Percentiles rank a stretch among this genome's conserved stretches.
Evolutionary conservation across 2,329 filamentous ascomycete species (phyloP).

Genomic region (Apiospora marii): DNA sequence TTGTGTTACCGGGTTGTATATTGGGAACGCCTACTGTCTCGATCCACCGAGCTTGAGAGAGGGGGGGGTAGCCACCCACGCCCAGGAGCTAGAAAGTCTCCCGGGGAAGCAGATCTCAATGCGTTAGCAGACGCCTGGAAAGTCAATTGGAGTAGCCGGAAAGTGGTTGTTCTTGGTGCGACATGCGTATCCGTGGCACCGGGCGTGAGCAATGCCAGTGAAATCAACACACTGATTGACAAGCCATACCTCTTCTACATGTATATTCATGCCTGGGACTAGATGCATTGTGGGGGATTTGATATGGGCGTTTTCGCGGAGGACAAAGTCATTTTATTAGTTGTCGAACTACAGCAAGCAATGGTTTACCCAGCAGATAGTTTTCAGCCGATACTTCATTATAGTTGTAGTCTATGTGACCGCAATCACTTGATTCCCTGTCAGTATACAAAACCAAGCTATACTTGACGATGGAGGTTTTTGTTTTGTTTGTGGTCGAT

Average conservation of each 20-base stretch:
- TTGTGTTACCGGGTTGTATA: not conserved
- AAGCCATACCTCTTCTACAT: not conserved
- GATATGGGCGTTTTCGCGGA: not conserved
- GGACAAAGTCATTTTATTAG: not conserved
- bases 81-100: not conserved
- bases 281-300: not conserved
- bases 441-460: not conserved
- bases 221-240: not conserved
- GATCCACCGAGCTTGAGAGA: not conserved
- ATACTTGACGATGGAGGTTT: not conserved
- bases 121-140: no score
- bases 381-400: not conserved
- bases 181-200: not conserved
- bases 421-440: no score
- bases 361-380: not conserved
- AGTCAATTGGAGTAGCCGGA: not conserved
- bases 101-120: not conserved
- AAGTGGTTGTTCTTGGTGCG: not conserved
- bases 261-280: not conserved
- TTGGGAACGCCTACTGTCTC: not conserved
- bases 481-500: no score
- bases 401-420: no score
- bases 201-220: not conserved
- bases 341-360: not conserved
- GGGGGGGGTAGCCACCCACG: not conserved